Evolutionary conservation across 306 rosid genomes (phyloP).

Genomic region (Corylus avellana): DNA sequence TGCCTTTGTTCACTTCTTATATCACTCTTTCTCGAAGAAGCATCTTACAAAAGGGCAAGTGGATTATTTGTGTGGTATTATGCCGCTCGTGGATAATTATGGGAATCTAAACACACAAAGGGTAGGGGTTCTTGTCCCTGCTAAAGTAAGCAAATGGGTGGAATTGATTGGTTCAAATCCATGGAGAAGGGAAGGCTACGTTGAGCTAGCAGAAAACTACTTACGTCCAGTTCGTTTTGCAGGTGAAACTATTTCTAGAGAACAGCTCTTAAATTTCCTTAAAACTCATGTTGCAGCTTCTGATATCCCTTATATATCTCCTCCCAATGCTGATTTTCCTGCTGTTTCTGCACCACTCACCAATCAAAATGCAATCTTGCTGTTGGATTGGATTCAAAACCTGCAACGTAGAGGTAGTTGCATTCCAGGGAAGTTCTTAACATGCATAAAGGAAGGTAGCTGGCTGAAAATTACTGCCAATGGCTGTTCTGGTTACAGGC

Average conservation of each 20-base stretch:
- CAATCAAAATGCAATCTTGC: conserved; percentile 54
- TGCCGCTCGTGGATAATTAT: conserved; percentile 71
- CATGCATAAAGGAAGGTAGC: conserved; percentile 54
- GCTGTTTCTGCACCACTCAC: conserved; percentile 54
- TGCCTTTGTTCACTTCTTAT: conserved; percentile 57
- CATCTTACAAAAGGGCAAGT: conserved; percentile 32
- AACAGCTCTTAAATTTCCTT: conserved; percentile 46
- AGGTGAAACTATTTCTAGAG: conserved; percentile 25
- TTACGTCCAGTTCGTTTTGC: conserved; percentile 30
- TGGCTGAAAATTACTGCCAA: conserved; percentile 59
- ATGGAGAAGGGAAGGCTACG: conserved; percentile 52
- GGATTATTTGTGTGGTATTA: conserved; percentile 10
- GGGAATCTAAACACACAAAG: conserved; percentile 27
- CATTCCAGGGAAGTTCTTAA: conserved; percentile 46
- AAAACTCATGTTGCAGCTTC: conserved; percentile 35
- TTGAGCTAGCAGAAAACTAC: conserved; percentile 63
- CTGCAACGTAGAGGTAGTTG: background rate
- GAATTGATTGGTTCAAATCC: conserved; percentile 54
- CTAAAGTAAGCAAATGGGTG: conserved; percentile 70
- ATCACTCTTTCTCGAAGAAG: conserved; percentile 27
- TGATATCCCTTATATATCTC: conserved; percentile 62
- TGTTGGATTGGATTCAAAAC: conserved; percentile 62
- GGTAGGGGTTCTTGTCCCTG: conserved; percentile 57
- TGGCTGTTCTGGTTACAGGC: conserved; percentile 38
- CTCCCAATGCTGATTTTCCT: conserved; percentile 55